Conservation (phyloP, 2,329 filamentous ascomycete genomes). For the Beauveria australis region DNA sequence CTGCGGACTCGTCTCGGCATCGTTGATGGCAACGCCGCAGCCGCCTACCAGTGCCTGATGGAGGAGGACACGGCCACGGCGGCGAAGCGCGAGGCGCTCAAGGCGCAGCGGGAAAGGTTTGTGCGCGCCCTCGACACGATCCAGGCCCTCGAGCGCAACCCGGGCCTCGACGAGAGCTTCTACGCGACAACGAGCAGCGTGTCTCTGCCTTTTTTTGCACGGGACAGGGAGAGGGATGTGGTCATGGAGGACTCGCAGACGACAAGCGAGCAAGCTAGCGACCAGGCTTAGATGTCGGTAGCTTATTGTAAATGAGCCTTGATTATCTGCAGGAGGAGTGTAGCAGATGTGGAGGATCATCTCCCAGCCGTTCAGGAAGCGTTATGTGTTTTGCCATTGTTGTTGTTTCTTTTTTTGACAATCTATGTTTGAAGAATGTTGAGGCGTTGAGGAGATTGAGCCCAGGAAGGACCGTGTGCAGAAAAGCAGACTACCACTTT, state of each 20-base stretch:
- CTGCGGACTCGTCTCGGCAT: conserved; percentile 38
- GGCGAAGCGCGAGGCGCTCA: conserved; percentile 30
- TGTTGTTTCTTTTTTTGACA: neutral
- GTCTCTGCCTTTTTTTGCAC: neutral
- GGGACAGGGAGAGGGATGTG: neutral
- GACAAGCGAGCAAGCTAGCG: conserved; percentile 5
- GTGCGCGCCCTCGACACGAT: conserved; percentile 39
- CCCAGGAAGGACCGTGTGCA: neutral
- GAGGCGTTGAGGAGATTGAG: neutral
- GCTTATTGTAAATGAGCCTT: neutral
- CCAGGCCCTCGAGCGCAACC: conserved; percentile 31
- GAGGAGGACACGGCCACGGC: conserved; percentile 40
- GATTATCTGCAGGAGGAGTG: neutral
- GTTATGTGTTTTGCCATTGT: neutral
- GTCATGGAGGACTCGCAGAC: conserved; percentile 4
- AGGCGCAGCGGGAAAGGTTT: conserved; percentile 37
- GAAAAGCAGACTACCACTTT: neutral
- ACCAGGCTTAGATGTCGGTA: neutral
- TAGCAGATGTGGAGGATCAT: neutral
- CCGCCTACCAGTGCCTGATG: conserved; percentile 36
- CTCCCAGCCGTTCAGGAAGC: neutral
- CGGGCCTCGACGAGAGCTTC: conserved; percentile 14
- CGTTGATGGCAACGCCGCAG: conserved; percentile 19
- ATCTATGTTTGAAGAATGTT: neutral
- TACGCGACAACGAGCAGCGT: conserved; percentile 6